A percentile compares a stretch with the other conserved stretches of the same genome.
phyloP scores from a whole-genome alignment of 2,329 filamentous ascomycete genomes.

The Cladosporium sp. region DNA sequence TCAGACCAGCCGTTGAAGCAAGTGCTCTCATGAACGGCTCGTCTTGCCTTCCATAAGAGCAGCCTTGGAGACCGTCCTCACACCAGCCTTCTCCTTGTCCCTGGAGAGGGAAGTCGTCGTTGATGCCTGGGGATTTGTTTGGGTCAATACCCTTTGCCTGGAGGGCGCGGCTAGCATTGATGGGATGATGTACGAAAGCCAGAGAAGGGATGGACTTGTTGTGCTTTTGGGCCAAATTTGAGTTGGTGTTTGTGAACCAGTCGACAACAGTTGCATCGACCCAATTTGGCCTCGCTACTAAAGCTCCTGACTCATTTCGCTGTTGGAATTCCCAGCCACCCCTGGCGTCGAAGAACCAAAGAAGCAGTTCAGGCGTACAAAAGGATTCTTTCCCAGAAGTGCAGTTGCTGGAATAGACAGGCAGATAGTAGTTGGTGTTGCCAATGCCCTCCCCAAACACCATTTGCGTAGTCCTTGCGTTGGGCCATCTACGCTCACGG shows the following conservation, averaged over 20 bases:
- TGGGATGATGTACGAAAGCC: constrained; percentile 54
- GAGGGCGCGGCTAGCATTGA: constrained; percentile 38
- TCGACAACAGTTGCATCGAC: constrained; percentile 40
- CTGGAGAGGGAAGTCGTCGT: constrained; percentile 39
- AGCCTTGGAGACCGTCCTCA: constrained; percentile 30
- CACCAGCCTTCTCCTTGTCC: constrained; percentile 39
- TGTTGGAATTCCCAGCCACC: constrained; percentile 52
- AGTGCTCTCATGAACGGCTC: constrained; percentile 60
- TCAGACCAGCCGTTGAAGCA: constrained; percentile 49
- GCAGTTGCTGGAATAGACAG: constrained; percentile 45
- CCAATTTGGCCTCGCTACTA: constrained; percentile 38
- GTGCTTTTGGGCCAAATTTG: constrained; percentile 11
- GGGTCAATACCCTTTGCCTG: constrained; percentile 40
- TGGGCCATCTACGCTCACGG: constrained; percentile 34
- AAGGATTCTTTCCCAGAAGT: neutral
- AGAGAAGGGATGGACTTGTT: constrained; percentile 42
- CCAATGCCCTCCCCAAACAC: constrained; percentile 37
- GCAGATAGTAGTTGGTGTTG: constrained; percentile 53
- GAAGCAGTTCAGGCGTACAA: constrained; percentile 41
- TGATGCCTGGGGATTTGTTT: constrained; percentile 43
- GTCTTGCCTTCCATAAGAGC: constrained; percentile 46
- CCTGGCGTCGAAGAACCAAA: constrained; percentile 70
- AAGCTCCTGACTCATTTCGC: constrained; percentile 21
- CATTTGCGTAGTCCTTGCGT: constrained; percentile 41
- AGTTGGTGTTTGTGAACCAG: constrained; percentile 40